Conservation (phyloP, 768 basidiomycete genomes). For the Paxillus involutus region DNA sequence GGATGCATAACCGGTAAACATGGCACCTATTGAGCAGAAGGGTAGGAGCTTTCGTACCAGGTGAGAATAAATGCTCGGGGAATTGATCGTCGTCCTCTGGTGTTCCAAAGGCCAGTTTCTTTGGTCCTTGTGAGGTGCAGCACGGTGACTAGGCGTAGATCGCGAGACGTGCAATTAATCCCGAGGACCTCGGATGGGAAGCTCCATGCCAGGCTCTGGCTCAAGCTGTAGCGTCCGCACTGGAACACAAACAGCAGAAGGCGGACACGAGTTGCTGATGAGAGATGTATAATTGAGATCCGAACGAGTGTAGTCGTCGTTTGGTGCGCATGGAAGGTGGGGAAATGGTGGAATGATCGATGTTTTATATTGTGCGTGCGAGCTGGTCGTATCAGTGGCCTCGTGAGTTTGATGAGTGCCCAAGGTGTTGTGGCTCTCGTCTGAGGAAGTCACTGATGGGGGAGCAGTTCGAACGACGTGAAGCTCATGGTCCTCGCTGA, state of each 20-base stretch:
- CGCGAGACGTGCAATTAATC: neutral
- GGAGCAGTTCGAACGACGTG: constrained; percentile 13
- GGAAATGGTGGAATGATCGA: neutral
- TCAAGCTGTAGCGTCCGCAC: constrained; percentile 33
- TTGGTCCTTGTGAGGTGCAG: too few species aligned
- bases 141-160: too few species aligned
- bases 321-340: neutral
- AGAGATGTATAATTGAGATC: neutral
- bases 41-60: neutral
- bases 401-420: constrained; percentile 9
- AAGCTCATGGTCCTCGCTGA: constrained; percentile 30
- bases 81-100: neutral
- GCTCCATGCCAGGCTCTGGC: constrained; percentile 33
- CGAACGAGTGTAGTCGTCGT: neutral
- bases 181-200: constrained; percentile 15
- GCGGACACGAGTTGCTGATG: neutral
- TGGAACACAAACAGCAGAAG: constrained; percentile 11
- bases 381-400: constrained; percentile 11
- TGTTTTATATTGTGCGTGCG: neutral
- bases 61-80: neutral
- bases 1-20: neutral
- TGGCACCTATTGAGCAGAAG: neutral
- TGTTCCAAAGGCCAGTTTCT: neutral
- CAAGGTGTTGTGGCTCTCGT: neutral
- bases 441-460: neutral